Conservation (phyloP, 257 asterid genomes). For the Scutellaria galericulata region DNA sequence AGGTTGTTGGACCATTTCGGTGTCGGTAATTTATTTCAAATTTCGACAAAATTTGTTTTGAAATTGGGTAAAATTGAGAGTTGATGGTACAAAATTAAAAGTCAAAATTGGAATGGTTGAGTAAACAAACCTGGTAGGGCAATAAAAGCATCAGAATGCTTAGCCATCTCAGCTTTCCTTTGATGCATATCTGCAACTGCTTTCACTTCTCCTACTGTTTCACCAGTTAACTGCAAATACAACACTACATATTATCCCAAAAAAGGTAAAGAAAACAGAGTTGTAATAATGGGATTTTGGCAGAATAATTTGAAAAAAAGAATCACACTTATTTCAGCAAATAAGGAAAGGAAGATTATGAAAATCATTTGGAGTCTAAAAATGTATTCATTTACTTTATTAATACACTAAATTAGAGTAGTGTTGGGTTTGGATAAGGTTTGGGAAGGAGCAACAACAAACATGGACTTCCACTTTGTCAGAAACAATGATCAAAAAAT, state of each 20-base stretch:
- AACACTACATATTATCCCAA: conserved; percentile 21
- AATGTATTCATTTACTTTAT: no score
- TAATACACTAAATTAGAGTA: conserved; percentile 2
- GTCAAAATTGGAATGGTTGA: background rate
- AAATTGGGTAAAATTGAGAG: no score
- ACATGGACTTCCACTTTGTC: conserved; percentile 35
- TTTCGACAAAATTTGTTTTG: background rate
- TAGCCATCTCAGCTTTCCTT: conserved; percentile 98
- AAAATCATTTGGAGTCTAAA: no score
- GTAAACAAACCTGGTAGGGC: conserved; percentile 88
- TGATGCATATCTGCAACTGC: conserved; percentile 99
- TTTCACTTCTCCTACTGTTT: conserved; percentile 98
- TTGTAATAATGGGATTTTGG: conserved; percentile 47
- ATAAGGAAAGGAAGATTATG: conserved; percentile 25
- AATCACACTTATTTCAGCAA: conserved; percentile 26
- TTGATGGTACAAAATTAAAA: no score
- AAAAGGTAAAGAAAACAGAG: conserved; percentile 18
- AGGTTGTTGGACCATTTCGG: no score
- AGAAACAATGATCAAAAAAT: conserved; percentile 13
- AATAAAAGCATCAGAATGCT: conserved; percentile 96
- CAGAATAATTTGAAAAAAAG: conserved; percentile 28
- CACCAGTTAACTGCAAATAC: conserved; percentile 87
- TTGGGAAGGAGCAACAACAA: conserved; percentile 44
- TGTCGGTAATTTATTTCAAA: no score
- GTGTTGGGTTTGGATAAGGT: conserved; percentile 45